Base-by-base conservation (phyloP, 108 stramenopile genomes). In the Fragilaria crotonensis region DNA sequence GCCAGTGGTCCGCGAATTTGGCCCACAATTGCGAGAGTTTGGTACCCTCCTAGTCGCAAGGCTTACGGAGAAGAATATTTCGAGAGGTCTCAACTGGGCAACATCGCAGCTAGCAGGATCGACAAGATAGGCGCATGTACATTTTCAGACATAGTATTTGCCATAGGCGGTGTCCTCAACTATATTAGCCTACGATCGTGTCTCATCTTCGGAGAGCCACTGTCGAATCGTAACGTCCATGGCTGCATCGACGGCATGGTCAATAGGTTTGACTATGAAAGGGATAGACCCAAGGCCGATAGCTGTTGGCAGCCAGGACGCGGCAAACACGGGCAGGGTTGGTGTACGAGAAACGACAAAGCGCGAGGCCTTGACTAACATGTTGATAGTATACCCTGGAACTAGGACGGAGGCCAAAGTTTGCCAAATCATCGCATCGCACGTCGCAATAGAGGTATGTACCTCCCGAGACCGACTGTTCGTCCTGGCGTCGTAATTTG, bases 341-440 rank as follows among this genome's bases (percentile, higher is more conserved):
- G 76, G 70, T 33, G 75, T 58, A 57, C 76, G 59, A 7, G 60
- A 54, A 4, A 87, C 77, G 18, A 68, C 78, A 67, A 82, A 73
- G 30, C 84, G 61, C 27, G 81, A 74, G 25, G 80, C 67, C 49
- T 73, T 67, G 5, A 91, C 90, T 59, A 91, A 80, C 23, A 71
- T 46, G 47, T 91, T 87, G 50, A 91, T 91, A 3, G 80, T 76
- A 17, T 68, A 74, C 9, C 90, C 86, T 21, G 90, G 90, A 58
- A 91, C 73, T 19, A 58, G 65, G 5, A 91, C 89, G 48, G 73
- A 75, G 36, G 89, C 89, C 21, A 90, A 52, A 17, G 59, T 64
- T 61, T 79, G 77, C 78, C 79, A 87, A 14, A 87, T 46, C 45
- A 90, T 45, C 0, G 79, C 79, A 70, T 90, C 85, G 5, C 73